Evolutionary conservation across 1,139 yeast species (phyloP), one percentile per base, ranked within the genome.

Genomic region (Pichia sorboxylosa): DNA sequence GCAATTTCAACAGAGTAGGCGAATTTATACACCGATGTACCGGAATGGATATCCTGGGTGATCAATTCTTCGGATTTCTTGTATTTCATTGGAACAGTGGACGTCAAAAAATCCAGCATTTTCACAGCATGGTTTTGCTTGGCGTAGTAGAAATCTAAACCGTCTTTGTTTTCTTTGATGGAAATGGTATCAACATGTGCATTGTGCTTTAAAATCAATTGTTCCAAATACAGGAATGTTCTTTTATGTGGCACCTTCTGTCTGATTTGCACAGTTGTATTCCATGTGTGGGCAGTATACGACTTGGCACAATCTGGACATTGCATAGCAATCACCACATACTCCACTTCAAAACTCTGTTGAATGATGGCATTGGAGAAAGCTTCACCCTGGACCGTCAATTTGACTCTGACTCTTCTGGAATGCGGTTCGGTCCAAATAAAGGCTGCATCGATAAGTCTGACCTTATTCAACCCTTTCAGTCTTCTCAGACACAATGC

Each of bases 351-450:
- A 55, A 90, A 87, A 22, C 85, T 74, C 58, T 92, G 98, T 56
- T 92, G 97, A 23, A 92, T 75, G 45, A 90, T 83, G 24, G 96
- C 84, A 49, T 84, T 84, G 20, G 81, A 69, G 74, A 84, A 76
- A 24, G 94, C 94, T 59, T 90, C 98, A 42, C 97, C 97, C 58
- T 90, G 98, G 13, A 90, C 94, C 0, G 98, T 84, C 32, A 92
- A 60, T 52, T 85, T 87, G 42, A 90, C 73, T 54, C 87, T 73
- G 44, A 90, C 73, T 66, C 98, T 77, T 57, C 98, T 76, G 18
- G 97, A 87, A 57, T 90, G 99, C 2, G 99, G 98, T 59, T 90
- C 99, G 1, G 99, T 90, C 99, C 99, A 90, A 41, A 90, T 76
- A 50, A 90, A 90, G 4, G 87, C 72, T 6, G 98, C 98, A 61